A percentile compares a stretch with the other conserved stretches of the same genome.
Evolutionary conservation across 1,284 basidiomycete species (phyloP).

Genomic region (Mycena sp.): DNA sequence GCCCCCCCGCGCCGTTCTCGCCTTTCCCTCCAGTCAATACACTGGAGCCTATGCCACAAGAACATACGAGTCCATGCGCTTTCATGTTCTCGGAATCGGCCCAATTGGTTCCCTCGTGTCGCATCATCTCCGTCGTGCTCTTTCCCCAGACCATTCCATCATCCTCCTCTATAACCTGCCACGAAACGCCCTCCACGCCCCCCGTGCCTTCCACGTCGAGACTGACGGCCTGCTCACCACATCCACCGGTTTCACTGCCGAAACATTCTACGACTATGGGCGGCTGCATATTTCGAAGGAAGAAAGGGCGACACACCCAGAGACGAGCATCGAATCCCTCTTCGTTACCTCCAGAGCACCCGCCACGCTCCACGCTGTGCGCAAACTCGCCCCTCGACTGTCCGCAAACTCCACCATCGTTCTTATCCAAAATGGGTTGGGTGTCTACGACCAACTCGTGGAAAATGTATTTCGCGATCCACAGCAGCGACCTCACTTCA

Average conservation of each 20-base stretch:
- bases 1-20: too few species aligned
- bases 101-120: conserved; percentile 85
- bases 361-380: conserved; percentile 68
- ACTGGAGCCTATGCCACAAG: too few species aligned
- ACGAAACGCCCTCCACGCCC: conserved; percentile 40
- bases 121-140: conserved; percentile 74
- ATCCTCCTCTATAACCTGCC: conserved; percentile 73
- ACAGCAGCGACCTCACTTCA: conserved; percentile 81
- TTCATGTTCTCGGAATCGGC: conserved; percentile 81
- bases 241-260: conserved; percentile 50
- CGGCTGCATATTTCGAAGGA: too few species aligned
- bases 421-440: conserved; percentile 93
- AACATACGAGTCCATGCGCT: conserved; percentile 60
- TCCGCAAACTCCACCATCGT: conserved; percentile 82
- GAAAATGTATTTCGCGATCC: conserved; percentile 79
- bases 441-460: conserved; percentile 85
- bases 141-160: conserved; percentile 64
- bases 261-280: conserved; percentile 27
- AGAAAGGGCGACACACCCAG: conserved; percentile 13
- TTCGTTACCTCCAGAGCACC: conserved; percentile 88
- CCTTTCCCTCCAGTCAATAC: too few species aligned
- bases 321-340: conserved; percentile 67
- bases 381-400: conserved; percentile 71
- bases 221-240: conserved; percentile 53
- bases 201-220: conserved; percentile 56